Conservation (phyloP, 768 basidiomycete genomes). For the Suillus placidus region DNA sequence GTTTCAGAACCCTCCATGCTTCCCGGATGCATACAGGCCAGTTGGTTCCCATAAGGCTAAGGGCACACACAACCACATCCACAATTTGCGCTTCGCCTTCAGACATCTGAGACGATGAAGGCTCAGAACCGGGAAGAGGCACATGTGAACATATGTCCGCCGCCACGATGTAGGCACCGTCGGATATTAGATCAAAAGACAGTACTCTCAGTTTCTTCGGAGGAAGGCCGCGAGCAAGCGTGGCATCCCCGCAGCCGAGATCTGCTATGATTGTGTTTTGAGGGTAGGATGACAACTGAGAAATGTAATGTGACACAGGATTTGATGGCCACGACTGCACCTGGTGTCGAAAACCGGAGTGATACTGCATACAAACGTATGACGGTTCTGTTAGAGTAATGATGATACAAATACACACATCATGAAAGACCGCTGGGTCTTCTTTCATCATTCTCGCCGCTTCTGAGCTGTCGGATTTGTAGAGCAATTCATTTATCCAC, state of each 20-base stretch:
- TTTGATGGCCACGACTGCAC: slow-evolving; percentile 94
- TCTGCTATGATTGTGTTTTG: slow-evolving; percentile 80
- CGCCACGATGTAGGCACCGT: slow-evolving; percentile 75
- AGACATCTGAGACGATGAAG: slow-evolving; percentile 38
- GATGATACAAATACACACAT: slow-evolving; percentile 51
- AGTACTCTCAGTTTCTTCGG: slow-evolving; percentile 70
- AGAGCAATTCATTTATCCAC: slow-evolving; percentile 90
- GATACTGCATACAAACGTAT: slow-evolving; percentile 64
- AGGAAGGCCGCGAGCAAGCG: slow-evolving; percentile 73
- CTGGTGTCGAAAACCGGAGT: slow-evolving; percentile 88
- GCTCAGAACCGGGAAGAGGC: slow-evolving; percentile 84
- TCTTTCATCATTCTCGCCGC: slow-evolving; percentile 83
- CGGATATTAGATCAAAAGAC: slow-evolving; percentile 82
- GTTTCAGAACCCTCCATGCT: slow-evolving; percentile 83
- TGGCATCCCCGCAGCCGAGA: slow-evolving; percentile 94
- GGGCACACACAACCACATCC: slow-evolving; percentile 89
- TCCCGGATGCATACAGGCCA: slow-evolving; percentile 93
- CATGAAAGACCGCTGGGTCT: slow-evolving; percentile 79
- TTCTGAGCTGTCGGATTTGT: slow-evolving; percentile 79
- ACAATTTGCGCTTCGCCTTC: slow-evolving; percentile 74
- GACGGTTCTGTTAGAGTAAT: slow-evolving; percentile 17
- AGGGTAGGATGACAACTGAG: slow-evolving; percentile 64
- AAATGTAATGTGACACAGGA: slow-evolving; percentile 83
- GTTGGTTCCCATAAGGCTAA: slow-evolving; percentile 96
- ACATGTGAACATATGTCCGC: slow-evolving; percentile 85